These are phyloP conservation scores for Mortierella polycephala DNA, from an alignment of 371 early-diverging fungal species.

Conservation along the genomic window DNA sequence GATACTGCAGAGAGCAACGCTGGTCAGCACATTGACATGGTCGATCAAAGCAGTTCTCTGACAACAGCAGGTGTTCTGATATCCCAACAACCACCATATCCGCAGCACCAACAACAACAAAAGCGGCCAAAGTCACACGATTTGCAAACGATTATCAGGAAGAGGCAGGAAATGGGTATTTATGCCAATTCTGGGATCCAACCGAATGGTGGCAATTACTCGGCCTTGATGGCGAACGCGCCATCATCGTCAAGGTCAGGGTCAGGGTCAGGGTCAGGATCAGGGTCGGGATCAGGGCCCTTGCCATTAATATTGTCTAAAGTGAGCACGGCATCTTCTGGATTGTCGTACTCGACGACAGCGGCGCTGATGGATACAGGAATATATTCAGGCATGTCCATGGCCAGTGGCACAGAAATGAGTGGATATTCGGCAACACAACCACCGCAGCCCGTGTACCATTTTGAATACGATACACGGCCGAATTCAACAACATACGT, in stretches of 20 bases:
- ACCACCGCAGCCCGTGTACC: constrained; percentile 11
- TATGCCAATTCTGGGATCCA: constrained; percentile 31
- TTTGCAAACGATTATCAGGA: constrained; percentile 28
- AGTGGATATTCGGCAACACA: background rate
- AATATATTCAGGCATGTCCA: background rate
- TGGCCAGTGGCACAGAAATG: background rate
- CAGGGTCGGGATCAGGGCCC: background rate
- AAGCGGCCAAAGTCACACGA: constrained; percentile 24
- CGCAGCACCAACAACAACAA: constrained; percentile 27
- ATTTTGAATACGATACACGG: constrained; percentile 9
- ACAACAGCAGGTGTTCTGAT: background rate
- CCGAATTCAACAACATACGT: background rate
- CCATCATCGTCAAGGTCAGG: background rate
- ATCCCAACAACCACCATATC: background rate
- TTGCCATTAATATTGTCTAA: background rate
- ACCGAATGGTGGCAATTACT: constrained; percentile 21
- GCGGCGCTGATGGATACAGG: background rate
- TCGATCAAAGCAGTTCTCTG: background rate
- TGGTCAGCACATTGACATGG: background rate
- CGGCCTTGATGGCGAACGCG: background rate
- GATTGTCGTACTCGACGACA: background rate
- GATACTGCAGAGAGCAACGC: background rate
- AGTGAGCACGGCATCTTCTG: no score
- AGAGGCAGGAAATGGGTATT: constrained; percentile 35
- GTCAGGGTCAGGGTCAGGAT: background rate